A percentile compares a stretch with the other conserved stretches of the same genome.
phyloP scores from a whole-genome alignment of 2,329 filamentous ascomycete genomes.

The Cercospora zeae-maydis region DNA sequence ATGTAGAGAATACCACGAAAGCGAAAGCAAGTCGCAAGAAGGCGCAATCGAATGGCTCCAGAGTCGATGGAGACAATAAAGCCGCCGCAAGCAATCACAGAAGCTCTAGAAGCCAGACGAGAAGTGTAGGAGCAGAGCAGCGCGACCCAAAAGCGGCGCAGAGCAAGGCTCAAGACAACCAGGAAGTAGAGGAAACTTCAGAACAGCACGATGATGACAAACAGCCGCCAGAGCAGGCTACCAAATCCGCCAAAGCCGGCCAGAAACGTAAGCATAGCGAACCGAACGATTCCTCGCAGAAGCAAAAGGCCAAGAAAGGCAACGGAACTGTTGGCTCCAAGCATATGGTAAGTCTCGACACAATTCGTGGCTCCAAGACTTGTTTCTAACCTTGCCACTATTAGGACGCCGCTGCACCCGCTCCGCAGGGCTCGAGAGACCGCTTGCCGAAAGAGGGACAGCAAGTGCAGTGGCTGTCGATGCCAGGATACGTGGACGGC shows the following conservation, averaged over 20 bases:
- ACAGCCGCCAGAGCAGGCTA: neutral
- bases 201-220: slow-evolving; percentile 21
- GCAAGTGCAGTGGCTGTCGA: slow-evolving; percentile 42
- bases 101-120: slow-evolving; percentile 29
- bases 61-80: slow-evolving; percentile 18
- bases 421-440: slow-evolving; percentile 29
- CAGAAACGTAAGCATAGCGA: slow-evolving; percentile 24
- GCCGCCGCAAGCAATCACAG: slow-evolving; percentile 30
- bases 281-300: slow-evolving; percentile 31
- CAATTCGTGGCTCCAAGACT: neutral
- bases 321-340: slow-evolving; percentile 31
- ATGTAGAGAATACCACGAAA: slow-evolving; percentile 43
- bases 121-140: slow-evolving; percentile 13
- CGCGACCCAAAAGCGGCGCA: neutral
- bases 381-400: neutral
- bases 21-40: slow-evolving; percentile 42
- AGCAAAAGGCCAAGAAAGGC: slow-evolving; percentile 34
- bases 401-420: slow-evolving; percentile 4
- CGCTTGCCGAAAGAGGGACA: slow-evolving; percentile 43
- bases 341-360: slow-evolving; percentile 28
- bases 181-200: slow-evolving; percentile 26
- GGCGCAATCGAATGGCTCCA: slow-evolving; percentile 29
- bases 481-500: slow-evolving; percentile 42
- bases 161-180: slow-evolving; percentile 1
- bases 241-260: slow-evolving; percentile 14